phyloP scores from a whole-genome alignment of 1,139 yeast genomes.

The Sugiyamaella sp. region DNA sequence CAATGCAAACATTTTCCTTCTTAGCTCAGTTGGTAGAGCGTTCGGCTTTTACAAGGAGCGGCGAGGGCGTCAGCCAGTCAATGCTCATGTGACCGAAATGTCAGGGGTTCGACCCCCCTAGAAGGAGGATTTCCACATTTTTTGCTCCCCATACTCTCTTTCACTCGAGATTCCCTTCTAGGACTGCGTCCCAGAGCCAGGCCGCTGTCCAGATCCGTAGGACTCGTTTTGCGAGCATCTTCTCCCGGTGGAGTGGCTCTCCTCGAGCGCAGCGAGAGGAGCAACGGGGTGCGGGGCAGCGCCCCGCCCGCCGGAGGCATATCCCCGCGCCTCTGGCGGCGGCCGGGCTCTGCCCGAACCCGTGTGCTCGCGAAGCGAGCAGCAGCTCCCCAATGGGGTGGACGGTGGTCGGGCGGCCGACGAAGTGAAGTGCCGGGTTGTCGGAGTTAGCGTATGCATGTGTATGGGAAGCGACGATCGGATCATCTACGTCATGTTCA shows the following conservation, averaged over 20 bases:
- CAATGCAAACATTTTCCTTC: no score
- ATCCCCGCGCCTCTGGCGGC: not conserved
- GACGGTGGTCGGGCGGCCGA: no score
- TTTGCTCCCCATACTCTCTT: conserved; percentile 1
- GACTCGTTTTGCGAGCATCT: no score
- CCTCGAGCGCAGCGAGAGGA: not conserved
- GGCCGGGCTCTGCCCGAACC: not conserved
- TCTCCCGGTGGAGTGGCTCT: no score
- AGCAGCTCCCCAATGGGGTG: no score
- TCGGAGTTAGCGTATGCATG: no score
- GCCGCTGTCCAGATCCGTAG: no score
- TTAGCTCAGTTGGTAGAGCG: conserved; percentile 55
- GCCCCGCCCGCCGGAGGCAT: conserved; percentile 3
- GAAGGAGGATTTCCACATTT: conserved; percentile 42
- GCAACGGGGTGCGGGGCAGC: not conserved
- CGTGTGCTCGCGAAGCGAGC: not conserved
- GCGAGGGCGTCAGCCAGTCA: not conserved
- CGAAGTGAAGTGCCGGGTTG: no score
- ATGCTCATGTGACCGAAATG: conserved; percentile 47
- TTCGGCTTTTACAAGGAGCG: conserved; percentile 48
- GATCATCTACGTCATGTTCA: no score
- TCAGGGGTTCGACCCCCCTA: conserved; percentile 54
- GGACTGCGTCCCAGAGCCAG: no score
- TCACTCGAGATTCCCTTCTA: no score
- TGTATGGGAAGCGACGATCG: no score